A percentile compares a stretch with the other conserved stretches of the same genome.
These are phyloP conservation scores for Chrysoporthe austroafricana DNA, from an alignment of 2,329 filamentous ascomycete species.

Conservation along the genomic window DNA sequence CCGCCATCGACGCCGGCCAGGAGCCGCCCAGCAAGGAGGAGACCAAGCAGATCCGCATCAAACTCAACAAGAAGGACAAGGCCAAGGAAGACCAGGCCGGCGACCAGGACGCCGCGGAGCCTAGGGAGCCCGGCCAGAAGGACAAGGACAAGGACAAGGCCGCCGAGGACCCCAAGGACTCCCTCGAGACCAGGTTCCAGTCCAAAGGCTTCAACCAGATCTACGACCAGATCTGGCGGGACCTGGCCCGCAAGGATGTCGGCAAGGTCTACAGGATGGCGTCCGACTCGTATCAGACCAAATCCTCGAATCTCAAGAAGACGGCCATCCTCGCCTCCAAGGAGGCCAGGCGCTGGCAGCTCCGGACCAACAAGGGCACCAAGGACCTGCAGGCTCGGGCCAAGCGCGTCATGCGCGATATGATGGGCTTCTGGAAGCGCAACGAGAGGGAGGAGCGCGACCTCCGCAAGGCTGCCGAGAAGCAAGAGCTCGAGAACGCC, in stretches of 20 bases:
- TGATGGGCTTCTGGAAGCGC: conserved; percentile 99
- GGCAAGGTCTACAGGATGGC: conserved; percentile 91
- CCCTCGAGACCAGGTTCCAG: conserved; percentile 69
- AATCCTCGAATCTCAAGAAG: conserved; percentile 95
- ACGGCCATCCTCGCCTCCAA: conserved; percentile 96
- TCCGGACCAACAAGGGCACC: conserved; percentile 96
- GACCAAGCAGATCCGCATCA: conserved; percentile 65
- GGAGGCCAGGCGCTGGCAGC: conserved; percentile 95
- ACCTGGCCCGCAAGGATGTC: conserved; percentile 90
- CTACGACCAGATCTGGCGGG: conserved; percentile 96
- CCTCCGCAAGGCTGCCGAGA: conserved; percentile 89
- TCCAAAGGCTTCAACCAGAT: conserved; percentile 96
- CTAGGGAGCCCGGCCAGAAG: conserved; percentile 48
- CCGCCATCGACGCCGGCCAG: conserved; percentile 77
- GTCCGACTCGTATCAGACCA: conserved; percentile 80
- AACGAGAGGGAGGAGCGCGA: conserved; percentile 98
- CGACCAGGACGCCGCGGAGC: conserved; percentile 41
- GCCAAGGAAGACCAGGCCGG: conserved; percentile 39
- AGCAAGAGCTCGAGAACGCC: conserved; percentile 93
- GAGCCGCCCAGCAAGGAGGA: conserved; percentile 66
- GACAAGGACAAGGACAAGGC: conserved; percentile 52
- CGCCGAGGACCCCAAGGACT: conserved; percentile 52
- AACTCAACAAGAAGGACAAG: conserved; percentile 58
- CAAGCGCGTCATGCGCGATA: conserved; percentile 98
- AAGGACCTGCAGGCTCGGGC: conserved; percentile 97